A percentile compares a stretch with the other conserved stretches of the same genome.
Evolutionary conservation across 2,329 filamentous ascomycete genomes (phyloP).

Genomic region (Teratosphaeria gauchensis): DNA sequence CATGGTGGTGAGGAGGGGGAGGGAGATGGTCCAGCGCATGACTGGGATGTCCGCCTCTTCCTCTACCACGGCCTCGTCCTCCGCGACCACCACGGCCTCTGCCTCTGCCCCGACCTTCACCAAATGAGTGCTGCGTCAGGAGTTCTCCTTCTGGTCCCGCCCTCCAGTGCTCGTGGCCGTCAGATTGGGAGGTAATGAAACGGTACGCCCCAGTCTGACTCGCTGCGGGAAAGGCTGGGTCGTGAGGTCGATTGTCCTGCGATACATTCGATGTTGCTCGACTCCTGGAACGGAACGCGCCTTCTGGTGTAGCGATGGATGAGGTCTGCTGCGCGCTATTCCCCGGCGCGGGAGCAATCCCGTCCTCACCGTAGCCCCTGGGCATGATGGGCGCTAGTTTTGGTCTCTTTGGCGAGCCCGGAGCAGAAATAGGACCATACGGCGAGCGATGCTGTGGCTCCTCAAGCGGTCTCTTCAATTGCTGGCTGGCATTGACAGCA

Average conservation of each 20-base stretch:
- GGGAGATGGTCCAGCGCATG: not conserved
- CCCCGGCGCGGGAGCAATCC: constrained; percentile 7
- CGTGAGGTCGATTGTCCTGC: constrained; percentile 16
- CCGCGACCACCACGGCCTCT: constrained; percentile 17
- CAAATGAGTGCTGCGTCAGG: constrained; percentile 21
- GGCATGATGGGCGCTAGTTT: constrained; percentile 32
- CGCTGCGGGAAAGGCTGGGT: constrained; percentile 9
- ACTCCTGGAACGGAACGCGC: constrained; percentile 13
- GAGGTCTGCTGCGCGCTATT: constrained; percentile 5
- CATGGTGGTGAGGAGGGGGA: not conserved
- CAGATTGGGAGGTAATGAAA: constrained; percentile 24
- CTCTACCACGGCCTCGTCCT: constrained; percentile 32
- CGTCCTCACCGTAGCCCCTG: constrained; percentile 23
- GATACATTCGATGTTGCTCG: constrained; percentile 25
- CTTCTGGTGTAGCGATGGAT: constrained; percentile 5
- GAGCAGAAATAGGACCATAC: constrained; percentile 18
- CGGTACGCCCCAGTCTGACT: constrained; percentile 16
- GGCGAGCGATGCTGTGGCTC: constrained; percentile 21
- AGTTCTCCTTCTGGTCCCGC: constrained; percentile 10
- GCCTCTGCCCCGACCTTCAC: constrained; percentile 15
- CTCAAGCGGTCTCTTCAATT: constrained; percentile 32
- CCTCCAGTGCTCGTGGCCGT: constrained; percentile 23
- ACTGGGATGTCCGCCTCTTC: constrained; percentile 28
- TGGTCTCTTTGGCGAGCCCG: constrained; percentile 37
- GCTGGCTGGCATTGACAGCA: constrained; percentile 34